These are phyloP conservation scores for Acanthamoeba castellanii DNA, from an alignment of 208 protist genomes.

Conservation along the genomic window DNA sequence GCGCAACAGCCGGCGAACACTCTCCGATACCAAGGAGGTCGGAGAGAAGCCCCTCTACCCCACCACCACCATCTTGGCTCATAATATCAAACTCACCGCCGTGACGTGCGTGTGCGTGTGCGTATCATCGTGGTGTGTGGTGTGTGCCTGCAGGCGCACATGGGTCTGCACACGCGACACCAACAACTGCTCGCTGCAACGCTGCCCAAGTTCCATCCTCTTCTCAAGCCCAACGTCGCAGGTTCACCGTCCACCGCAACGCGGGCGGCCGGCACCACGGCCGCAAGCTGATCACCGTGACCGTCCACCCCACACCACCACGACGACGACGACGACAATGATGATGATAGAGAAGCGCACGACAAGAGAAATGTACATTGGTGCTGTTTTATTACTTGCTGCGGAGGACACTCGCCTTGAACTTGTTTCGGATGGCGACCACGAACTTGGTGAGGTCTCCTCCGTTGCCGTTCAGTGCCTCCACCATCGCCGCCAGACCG, in stretches of 20 bases:
- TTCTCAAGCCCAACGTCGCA: conserved; percentile 41
- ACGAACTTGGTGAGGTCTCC: conserved; percentile 29
- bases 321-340: too few species aligned
- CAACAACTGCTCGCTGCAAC: conserved; percentile 5
- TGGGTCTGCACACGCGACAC: conserved; percentile 30
- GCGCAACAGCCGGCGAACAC: neutral
- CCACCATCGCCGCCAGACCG: neutral
- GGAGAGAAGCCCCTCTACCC: neutral
- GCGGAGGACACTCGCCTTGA: neutral
- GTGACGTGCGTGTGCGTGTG: neutral
- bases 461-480: neutral
- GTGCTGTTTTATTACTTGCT: neutral
- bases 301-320: too few species aligned
- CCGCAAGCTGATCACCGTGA: neutral
- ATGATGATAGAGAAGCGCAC: too few species aligned
- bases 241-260: neutral
- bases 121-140: too few species aligned
- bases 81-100: neutral
- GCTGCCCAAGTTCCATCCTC: conserved; percentile 35
- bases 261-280: neutral
- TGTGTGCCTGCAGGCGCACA: neutral
- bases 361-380: too few species aligned
- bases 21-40: conserved; percentile 50
- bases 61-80: neutral
- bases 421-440: conserved; percentile 18